A percentile compares a stretch with the other conserved stretches of the same genome.
Evolutionary conservation across 192 early-diverging fungal species (phyloP).

Genomic region (Spizellomyces sp.): DNA sequence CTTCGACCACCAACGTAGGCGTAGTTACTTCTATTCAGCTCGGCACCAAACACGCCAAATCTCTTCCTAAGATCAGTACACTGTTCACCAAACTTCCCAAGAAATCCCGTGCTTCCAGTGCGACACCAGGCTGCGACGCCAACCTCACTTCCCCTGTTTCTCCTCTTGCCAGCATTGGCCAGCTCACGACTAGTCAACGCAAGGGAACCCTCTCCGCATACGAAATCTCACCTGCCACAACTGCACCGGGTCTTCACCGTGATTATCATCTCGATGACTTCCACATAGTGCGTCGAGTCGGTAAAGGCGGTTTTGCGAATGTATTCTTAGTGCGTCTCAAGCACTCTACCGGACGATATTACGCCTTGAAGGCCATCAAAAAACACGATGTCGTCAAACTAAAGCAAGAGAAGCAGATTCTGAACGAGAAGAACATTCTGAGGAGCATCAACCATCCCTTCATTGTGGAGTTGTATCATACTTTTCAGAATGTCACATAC

Average conservation of each 20-base stretch:
- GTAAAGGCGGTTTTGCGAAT: conserved; percentile 59
- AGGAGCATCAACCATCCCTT: conserved; percentile 50
- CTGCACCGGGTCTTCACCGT: conserved; percentile 26
- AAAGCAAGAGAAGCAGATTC: conserved; percentile 58
- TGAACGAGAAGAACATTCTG: conserved; percentile 63
- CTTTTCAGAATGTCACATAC: conserved; percentile 54
- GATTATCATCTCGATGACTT: conserved; percentile 52
- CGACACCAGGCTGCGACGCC: conserved; percentile 21
- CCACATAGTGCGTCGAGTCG: conserved; percentile 48
- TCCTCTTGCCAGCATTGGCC: conserved; percentile 1
- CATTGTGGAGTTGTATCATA: conserved; percentile 55
- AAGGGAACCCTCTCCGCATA: conserved; percentile 51
- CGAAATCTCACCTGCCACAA: conserved; percentile 41
- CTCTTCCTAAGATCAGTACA: conserved; percentile 36
- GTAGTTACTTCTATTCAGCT: not conserved
- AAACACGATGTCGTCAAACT: conserved; percentile 55
- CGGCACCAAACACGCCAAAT: conserved; percentile 20
- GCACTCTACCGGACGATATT: conserved; percentile 53
- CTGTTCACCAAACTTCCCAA: conserved; percentile 18
- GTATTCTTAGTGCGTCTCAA: conserved; percentile 54
- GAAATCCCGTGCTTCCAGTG: conserved; percentile 17
- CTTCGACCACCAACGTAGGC: not conserved
- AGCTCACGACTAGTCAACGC: not conserved
- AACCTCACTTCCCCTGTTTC: conserved; percentile 16
- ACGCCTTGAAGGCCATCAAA: conserved; percentile 60